Conservation (phyloP, 2,329 filamentous ascomycete genomes). For the Phialophora expanda region DNA sequence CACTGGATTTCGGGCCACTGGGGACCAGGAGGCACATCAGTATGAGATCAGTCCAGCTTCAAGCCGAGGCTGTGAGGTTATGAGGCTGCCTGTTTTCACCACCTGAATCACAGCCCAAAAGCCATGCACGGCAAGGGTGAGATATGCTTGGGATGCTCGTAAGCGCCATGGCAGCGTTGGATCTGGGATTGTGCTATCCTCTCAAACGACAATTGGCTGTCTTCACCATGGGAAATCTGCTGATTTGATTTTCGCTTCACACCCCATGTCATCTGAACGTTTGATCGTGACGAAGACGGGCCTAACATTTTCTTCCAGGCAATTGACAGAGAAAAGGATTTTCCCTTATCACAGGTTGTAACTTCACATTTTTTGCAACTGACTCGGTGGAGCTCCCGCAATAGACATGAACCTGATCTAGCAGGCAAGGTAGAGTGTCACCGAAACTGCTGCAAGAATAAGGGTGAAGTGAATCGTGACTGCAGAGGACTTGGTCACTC, state of each 20-base stretch:
- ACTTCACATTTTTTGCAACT: background rate
- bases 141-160: background rate
- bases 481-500: background rate
- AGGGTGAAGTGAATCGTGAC: conserved; percentile 2
- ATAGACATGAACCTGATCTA: background rate
- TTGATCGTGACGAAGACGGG: background rate
- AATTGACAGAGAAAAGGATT: background rate
- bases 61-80: background rate
- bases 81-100: background rate
- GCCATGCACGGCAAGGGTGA: background rate
- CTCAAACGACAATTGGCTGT: background rate
- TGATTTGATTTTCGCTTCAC: background rate
- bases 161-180: background rate
- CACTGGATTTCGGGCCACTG: background rate
- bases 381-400: background rate
- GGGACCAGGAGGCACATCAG: background rate
- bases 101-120: background rate
- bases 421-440: background rate
- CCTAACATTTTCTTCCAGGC: background rate
- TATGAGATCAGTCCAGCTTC: background rate
- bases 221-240: background rate
- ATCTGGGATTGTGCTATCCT: background rate
- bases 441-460: conserved; percentile 8
- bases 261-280: background rate
- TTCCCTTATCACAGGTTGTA: background rate